A percentile compares a stretch with the other conserved stretches of the same genome.
phyloP scores from a whole-genome alignment of 148 eudicot species.

The Amaranthus hypochondriacus region DNA sequence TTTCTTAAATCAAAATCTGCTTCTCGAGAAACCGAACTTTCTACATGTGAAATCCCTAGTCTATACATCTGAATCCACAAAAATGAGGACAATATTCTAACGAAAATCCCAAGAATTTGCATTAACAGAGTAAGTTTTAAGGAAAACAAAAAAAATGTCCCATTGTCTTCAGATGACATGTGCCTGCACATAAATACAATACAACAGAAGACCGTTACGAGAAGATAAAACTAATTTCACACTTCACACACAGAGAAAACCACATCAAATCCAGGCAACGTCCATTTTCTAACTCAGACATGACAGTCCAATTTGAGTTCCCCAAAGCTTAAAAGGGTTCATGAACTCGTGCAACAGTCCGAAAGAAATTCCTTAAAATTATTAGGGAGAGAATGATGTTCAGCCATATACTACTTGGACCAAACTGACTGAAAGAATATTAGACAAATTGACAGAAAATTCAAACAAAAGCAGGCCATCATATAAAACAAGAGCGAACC shows the following conservation, averaged over 20 bases:
- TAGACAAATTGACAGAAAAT: background rate
- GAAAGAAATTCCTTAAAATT: background rate
- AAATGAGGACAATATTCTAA: conserved; percentile 71
- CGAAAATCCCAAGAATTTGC: conserved; percentile 74
- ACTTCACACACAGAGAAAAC: background rate
- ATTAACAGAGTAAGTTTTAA: conserved; percentile 62
- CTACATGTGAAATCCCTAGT: conserved; percentile 64
- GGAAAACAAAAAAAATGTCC: conserved; percentile 56
- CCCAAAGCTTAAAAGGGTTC: background rate
- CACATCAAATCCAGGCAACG: background rate
- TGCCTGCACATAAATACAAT: conserved; percentile 50
- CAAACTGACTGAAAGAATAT: background rate
- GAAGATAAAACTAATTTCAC: background rate
- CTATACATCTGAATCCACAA: conserved; percentile 98
- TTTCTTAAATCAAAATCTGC: conserved; percentile 77
- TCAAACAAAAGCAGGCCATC: background rate
- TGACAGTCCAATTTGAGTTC: background rate
- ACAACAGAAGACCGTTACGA: background rate
- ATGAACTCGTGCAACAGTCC: background rate
- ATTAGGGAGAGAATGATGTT: background rate
- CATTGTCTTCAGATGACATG: conserved; percentile 57
- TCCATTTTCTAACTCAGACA: background rate
- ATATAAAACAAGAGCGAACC: background rate
- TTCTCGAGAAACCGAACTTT: conserved; percentile 58
- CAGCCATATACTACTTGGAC: background rate